Percentiles rank a stretch among this genome's conserved stretches.
Conservation (phyloP, 805 yeast genomes). For the Kurtzmaniella cleridarum region DNA sequence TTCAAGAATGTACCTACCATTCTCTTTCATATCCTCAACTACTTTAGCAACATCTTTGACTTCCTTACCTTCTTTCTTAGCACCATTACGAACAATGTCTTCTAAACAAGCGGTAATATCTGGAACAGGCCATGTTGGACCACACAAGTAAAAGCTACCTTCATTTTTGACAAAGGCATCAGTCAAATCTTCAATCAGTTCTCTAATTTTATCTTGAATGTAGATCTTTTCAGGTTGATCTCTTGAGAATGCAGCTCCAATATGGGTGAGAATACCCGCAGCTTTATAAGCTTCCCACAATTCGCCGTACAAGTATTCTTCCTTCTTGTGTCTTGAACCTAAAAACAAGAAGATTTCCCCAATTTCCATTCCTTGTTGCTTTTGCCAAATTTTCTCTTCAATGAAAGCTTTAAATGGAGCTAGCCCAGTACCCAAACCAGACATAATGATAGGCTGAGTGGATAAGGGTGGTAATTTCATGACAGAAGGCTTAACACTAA, state of each 20-base stretch:
- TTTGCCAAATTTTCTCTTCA: constrained; percentile 93
- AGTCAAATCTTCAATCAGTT: constrained; percentile 64
- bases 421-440: constrained; percentile 95
- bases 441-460: constrained; percentile 89
- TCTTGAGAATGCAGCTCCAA: constrained; percentile 97
- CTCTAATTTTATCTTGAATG: constrained; percentile 89
- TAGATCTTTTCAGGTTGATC: constrained; percentile 93
- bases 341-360: constrained; percentile 84
- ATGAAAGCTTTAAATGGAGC: constrained; percentile 98
- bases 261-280: constrained; percentile 87
- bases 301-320: constrained; percentile 94
- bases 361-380: constrained; percentile 79
- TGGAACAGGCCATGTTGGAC: constrained; percentile 99
- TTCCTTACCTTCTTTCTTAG: constrained; percentile 54
- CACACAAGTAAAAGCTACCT: constrained; percentile 94
- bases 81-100: constrained; percentile 72
- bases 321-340: constrained; percentile 93
- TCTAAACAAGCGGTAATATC: constrained; percentile 87
- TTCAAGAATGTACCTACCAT: constrained; percentile 86
- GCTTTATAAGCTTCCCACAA: constrained; percentile 94
- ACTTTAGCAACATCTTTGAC: constrained; percentile 69
- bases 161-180: constrained; percentile 72
- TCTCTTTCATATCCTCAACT: constrained; percentile 91
- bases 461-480: constrained; percentile 91
- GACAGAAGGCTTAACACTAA: constrained; percentile 92